Evolutionary conservation across 768 basidiomycete genomes (phyloP), one percentile per base, ranked within the genome.

Genomic region (Russula sp.): DNA sequence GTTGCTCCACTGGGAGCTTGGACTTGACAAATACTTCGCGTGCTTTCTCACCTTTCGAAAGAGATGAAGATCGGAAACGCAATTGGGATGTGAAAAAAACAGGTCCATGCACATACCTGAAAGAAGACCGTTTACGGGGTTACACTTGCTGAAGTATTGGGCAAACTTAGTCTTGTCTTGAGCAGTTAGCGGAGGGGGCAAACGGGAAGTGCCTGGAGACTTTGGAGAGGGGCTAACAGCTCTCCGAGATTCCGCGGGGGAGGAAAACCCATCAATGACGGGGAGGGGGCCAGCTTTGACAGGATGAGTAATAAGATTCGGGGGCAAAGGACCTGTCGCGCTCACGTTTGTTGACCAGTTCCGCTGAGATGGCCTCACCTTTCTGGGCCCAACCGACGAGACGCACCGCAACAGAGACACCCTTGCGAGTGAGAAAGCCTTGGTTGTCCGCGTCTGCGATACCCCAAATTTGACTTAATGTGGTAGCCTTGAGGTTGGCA

Each of bases 351-450:
- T 76, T 78, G 62, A 89, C 76, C 58, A 90, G 76, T 52, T 86
- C 84, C 34, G 81, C 78, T 1, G 83, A 79, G 42, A 90, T 74
- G 65, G 81, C 81, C 72, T 90, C 89, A 67, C 87, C 94, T 69
- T 87, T 87, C 79, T 98, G 97, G 3, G 94, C 90, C 81, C 90
- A 91, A 5, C 90, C 94, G 66, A 99, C 93, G 57, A 98, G 80
- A 62, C 97, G 82, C n/a, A 96, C 80, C 30, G 92, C 94, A 65
- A 90, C 80, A 20, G 92, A 87, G 70, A 94, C 91, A 50, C 91
- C 90, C 72, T 92, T 94, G 68, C 84, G 86, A 13, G 93, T 88
- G 59, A 99, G 83, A 78, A 88, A 94, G 2, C 97, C 97, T 65
- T 91, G 91, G 79, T 98, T 95, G 36, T 94, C 88, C 61, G 90